Base-by-base conservation (phyloP, 768 basidiomycete genomes). In the Epithele typhae region DNA sequence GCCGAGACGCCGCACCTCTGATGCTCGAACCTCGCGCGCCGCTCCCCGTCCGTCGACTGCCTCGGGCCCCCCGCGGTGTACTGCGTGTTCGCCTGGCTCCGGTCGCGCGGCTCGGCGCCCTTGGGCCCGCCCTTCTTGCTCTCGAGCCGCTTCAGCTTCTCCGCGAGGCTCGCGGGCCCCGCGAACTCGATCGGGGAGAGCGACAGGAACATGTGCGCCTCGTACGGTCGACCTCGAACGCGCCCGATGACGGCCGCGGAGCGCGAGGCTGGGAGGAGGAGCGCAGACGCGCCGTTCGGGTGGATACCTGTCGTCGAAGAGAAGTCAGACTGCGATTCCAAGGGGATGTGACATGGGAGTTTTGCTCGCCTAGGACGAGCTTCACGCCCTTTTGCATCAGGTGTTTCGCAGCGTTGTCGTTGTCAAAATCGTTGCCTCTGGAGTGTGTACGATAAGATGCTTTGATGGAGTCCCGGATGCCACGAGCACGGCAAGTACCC, bases 141-240 rank as follows among this genome's bases (percentile, higher is more conserved):
- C 21, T 39, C 45, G 14, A 51, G 45, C 34, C 15, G 33, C 7
- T 45, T 21, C 2, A 60, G 39, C 53, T 60, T 60, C 43, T 38
- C 37, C 1, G 42, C 48, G 23, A 63, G 35, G 12, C 53, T 50
- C 12, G 22, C 25, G 17, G 35, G 41, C 3, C 35, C 49, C 12
- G 45, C 48, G 37, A 60, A 60, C 21, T 56, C 42, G 17, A 63
- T 48, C 4, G 59, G 59, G 15, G 61, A 63, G 15, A 60, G 45
- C 27, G 59, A 59, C 22, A 52, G 32, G 42, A 56, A 60, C 1
- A 49, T 40, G n/a, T 34, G 14, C 4, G 55, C 40, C 1, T 35
- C 25, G 18, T 15, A 18, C 12, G 51, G 51, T 8, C 47, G 18
- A 3, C 40, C 49, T 11, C 49, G 47, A 14, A 48, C 14, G 9